These are phyloP conservation scores for Populus ilicifolia DNA, from an alignment of 345 rosid species.

Conservation along the genomic window DNA sequence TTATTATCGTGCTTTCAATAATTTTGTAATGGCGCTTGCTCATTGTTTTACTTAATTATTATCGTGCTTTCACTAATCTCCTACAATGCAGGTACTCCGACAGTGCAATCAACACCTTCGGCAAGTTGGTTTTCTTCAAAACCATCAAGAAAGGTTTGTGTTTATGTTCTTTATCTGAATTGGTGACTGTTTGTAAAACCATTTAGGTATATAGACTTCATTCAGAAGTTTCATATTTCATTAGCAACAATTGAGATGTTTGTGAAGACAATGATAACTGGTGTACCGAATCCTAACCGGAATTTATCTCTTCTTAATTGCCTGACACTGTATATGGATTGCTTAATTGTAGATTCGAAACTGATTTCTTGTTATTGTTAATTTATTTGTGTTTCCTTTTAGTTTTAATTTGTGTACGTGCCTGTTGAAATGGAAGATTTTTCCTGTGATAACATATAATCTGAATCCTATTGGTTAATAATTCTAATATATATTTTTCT, in stretches of 20 bases:
- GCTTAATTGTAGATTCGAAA: background rate
- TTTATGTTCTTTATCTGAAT: background rate
- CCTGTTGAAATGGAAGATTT: background rate
- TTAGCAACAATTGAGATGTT: background rate
- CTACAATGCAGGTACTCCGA: slow-evolving; percentile 48
- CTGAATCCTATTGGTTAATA: background rate
- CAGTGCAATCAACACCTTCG: slow-evolving; percentile 45
- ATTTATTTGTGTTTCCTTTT: background rate
- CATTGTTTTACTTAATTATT: background rate
- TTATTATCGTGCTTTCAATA: background rate
- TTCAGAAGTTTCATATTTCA: background rate
- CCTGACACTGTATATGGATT: background rate
- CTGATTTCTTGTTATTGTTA: background rate
- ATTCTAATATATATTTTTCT: background rate
- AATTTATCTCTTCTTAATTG: background rate
- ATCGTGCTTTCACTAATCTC: background rate
- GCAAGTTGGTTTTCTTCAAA: slow-evolving; percentile 80
- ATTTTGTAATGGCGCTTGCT: background rate
- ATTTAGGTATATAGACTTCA: background rate
- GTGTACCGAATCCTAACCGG: background rate
- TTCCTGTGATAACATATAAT: background rate
- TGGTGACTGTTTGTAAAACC: background rate
- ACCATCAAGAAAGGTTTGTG: slow-evolving; percentile 69
- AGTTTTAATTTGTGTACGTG: background rate
- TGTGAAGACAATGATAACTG: background rate